A percentile compares a stretch with the other conserved stretches of the same genome.
Evolutionary conservation across 495 filamentous ascomycete species (phyloP).

Genomic region (Aspergillus coremiiformis): DNA sequence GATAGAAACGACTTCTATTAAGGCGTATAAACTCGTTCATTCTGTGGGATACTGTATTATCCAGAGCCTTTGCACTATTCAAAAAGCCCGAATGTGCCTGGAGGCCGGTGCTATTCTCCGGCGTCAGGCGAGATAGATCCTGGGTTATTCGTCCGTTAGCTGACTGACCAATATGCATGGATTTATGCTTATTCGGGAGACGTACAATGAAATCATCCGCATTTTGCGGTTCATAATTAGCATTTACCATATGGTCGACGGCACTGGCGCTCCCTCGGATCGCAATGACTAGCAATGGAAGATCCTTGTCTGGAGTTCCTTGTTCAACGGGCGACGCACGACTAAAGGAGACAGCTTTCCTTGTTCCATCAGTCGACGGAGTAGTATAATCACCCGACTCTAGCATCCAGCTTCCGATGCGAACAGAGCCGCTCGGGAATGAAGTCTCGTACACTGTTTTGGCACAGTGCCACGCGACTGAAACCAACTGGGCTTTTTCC

Average conservation of each 20-base stretch:
- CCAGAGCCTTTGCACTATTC: neutral
- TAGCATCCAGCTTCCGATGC: neutral
- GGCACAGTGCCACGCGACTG: constrained; percentile 4
- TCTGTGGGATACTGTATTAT: neutral
- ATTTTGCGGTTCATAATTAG: neutral
- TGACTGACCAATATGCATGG: neutral
- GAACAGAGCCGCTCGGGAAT: neutral
- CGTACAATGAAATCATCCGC: constrained; percentile 1
- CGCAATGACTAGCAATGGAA: constrained; percentile 1
- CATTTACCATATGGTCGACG: constrained; percentile 5
- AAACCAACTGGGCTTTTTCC: neutral
- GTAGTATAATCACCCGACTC: neutral
- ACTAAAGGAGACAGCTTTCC: neutral
- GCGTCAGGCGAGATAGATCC: neutral
- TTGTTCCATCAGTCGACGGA: neutral
- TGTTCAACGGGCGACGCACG: neutral
- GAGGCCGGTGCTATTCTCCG: neutral
- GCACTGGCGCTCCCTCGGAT: constrained; percentile 1
- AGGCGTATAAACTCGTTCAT: neutral
- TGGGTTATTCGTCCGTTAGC: neutral
- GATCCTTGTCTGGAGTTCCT: neutral
- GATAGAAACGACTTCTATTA: neutral
- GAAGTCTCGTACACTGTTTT: neutral
- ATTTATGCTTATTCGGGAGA: neutral
- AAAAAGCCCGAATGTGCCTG: constrained; percentile 4